Conservation (phyloP, 345 rosid species). For the Rhizophora apiculata region DNA sequence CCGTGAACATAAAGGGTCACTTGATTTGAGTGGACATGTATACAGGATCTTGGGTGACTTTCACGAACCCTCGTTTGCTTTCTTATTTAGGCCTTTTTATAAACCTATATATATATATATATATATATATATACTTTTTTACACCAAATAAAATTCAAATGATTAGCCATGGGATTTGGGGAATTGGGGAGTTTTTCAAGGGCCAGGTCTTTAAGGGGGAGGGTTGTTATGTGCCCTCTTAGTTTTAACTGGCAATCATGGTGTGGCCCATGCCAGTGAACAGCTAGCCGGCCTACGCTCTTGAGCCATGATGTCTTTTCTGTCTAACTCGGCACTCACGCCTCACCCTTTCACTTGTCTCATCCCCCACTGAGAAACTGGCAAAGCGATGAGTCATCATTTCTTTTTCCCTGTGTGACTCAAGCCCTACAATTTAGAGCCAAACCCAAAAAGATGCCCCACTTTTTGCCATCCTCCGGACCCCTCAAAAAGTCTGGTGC, state of each 20-base stretch:
- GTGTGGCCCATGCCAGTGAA: not conserved
- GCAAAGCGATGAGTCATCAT: too few relatives aligned
- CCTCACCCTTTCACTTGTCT: not conserved
- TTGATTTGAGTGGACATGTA: not conserved
- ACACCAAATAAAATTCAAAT: not conserved
- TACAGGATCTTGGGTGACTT: not conserved
- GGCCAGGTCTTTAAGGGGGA: not conserved
- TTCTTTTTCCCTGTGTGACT: not conserved
- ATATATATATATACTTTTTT: not conserved
- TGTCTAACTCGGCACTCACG: not conserved
- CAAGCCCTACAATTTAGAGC: slow-evolving; percentile 34
- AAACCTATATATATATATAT: not conserved
- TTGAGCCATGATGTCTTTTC: not conserved
- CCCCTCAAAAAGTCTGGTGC: slow-evolving; percentile 23
- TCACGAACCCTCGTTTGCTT: not conserved
- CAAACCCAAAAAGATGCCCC: slow-evolving; percentile 23
- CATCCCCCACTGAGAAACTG: not conserved
- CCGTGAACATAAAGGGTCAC: not conserved
- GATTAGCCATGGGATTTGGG: slow-evolving; percentile 9
- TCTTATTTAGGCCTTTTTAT: not conserved
- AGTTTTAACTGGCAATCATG: too few relatives aligned
- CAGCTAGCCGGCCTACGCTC: not conserved
- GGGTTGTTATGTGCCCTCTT: too few relatives aligned
- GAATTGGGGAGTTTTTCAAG: not conserved
- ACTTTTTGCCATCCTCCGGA: slow-evolving; percentile 30